Conservation (phyloP, 805 yeast species). For the Wickerhamomyces sydowiorum region DNA sequence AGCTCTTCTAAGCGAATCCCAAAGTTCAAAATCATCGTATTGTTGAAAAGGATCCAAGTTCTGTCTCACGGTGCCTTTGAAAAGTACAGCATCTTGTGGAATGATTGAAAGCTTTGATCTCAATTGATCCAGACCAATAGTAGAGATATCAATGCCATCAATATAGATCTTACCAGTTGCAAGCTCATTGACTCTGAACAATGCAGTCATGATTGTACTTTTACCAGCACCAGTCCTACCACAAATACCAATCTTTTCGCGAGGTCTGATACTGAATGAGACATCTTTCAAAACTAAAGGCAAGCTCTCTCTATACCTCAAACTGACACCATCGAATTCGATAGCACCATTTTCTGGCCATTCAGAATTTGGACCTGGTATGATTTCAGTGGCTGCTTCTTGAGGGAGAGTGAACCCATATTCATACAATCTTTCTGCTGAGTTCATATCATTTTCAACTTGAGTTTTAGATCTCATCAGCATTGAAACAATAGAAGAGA, state of each 20-base stretch:
- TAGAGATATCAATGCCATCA: slow-evolving; percentile 48
- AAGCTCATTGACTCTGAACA: slow-evolving; percentile 59
- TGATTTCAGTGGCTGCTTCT: slow-evolving; percentile 42
- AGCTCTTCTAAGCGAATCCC: slow-evolving; percentile 51
- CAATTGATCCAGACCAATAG: slow-evolving; percentile 46
- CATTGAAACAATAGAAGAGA: slow-evolving; percentile 51
- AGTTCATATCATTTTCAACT: slow-evolving; percentile 57
- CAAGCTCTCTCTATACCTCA: slow-evolving; percentile 51
- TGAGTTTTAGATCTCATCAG: slow-evolving; percentile 42
- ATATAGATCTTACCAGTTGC: slow-evolving; percentile 46
- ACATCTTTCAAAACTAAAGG: slow-evolving; percentile 54
- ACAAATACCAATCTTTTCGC: slow-evolving; percentile 66
- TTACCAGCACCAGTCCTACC: slow-evolving; percentile 81
- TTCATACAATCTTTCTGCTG: slow-evolving; percentile 64
- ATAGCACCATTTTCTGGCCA: slow-evolving; percentile 57
- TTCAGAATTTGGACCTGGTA: slow-evolving; percentile 35
- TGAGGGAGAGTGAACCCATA: slow-evolving; percentile 48
- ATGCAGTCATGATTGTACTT: slow-evolving; percentile 52
- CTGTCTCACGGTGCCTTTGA: slow-evolving; percentile 55
- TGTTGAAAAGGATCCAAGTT: slow-evolving; percentile 58
- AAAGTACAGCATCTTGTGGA: slow-evolving; percentile 66
- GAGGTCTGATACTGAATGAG: slow-evolving; percentile 38
- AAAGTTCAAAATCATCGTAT: slow-evolving; percentile 46
- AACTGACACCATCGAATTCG: slow-evolving; percentile 44
- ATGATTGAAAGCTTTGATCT: slow-evolving; percentile 55